phyloP scores from a whole-genome alignment of 1,139 yeast genomes.

The Debaryomycetaceae sp. region DNA sequence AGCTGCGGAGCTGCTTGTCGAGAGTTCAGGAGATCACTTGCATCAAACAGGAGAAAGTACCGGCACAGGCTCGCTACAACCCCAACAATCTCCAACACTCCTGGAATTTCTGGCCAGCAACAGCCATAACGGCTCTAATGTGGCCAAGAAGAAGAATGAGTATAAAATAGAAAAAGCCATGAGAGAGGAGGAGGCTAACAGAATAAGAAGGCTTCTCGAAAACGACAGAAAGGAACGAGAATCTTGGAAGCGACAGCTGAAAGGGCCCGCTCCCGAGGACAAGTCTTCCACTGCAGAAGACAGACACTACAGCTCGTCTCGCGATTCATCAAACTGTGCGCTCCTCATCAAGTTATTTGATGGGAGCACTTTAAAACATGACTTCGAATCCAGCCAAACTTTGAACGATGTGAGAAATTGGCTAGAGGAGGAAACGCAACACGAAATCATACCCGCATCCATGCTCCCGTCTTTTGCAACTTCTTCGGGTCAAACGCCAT shows the following conservation, averaged over 20 bases:
- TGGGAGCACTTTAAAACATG: slow-evolving; percentile 47
- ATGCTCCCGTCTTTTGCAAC: slow-evolving; percentile 37
- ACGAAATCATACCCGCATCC: slow-evolving; percentile 31
- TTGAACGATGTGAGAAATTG: slow-evolving; percentile 57
- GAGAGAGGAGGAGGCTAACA: slow-evolving; percentile 33
- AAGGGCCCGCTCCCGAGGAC: not conserved
- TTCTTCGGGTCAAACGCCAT: slow-evolving; percentile 29
- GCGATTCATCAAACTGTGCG: slow-evolving; percentile 24
- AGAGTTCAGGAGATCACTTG: not conserved
- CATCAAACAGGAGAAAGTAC: not conserved
- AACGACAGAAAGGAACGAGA: slow-evolving; percentile 50
- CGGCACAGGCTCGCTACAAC: not conserved
- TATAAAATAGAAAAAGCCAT: not conserved
- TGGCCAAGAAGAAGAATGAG: not conserved
- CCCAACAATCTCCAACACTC: not conserved
- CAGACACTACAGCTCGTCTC: not conserved
- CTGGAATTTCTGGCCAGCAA: not conserved
- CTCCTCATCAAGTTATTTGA: slow-evolving; percentile 53
- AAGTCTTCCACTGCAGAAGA: not conserved
- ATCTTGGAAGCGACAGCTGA: slow-evolving; percentile 4
- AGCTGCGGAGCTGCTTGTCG: not conserved
- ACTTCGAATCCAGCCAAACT: slow-evolving; percentile 39
- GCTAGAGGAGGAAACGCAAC: slow-evolving; percentile 54
- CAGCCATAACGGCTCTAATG: not conserved
- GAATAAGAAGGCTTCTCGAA: slow-evolving; percentile 49